Conservation (phyloP, 2,329 filamentous ascomycete genomes). For the Sporothrix pseudoabietina region DNA sequence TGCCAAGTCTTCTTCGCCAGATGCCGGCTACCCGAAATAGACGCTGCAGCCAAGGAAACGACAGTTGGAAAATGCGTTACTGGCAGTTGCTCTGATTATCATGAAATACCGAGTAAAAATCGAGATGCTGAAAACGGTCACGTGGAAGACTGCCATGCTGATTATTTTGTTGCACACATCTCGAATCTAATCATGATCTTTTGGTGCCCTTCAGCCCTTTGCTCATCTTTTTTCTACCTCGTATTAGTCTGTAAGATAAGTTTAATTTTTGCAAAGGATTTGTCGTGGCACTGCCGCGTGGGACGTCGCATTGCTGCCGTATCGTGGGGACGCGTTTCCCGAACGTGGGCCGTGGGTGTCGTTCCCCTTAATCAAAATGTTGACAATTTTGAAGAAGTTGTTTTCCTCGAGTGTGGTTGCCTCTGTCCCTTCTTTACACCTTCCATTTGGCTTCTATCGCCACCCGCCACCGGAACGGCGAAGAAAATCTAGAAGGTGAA, state of each 20-base stretch:
- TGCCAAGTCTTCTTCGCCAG: slow-evolving; percentile 5
- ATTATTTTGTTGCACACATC: not conserved
- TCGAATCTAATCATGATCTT: not conserved
- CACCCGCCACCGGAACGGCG: slow-evolving; percentile 22
- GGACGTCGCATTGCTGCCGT: not conserved
- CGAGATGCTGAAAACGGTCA: not conserved
- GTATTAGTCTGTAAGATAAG: not conserved
- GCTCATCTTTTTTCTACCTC: not conserved
- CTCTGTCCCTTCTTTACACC: slow-evolving; percentile 5
- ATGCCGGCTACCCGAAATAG: slow-evolving; percentile 15
- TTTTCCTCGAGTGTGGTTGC: not conserved
- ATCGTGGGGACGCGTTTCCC: not conserved
- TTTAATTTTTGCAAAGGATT: not conserved
- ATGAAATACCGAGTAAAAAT: not conserved
- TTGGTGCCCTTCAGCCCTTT: not conserved
- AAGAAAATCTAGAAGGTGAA: not conserved
- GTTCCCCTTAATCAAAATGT: not conserved
- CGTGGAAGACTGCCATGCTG: not conserved
- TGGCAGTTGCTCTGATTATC: not conserved
- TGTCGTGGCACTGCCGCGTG: not conserved
- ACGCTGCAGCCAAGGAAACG: slow-evolving; percentile 12
- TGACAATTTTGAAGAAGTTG: not conserved
- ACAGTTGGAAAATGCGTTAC: not conserved
- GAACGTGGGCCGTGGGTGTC: not conserved
- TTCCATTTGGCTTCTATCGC: slow-evolving; percentile 28